phyloP scores from a whole-genome alignment of 768 basidiomycete genomes.

The Pisolithus tinctorius region DNA sequence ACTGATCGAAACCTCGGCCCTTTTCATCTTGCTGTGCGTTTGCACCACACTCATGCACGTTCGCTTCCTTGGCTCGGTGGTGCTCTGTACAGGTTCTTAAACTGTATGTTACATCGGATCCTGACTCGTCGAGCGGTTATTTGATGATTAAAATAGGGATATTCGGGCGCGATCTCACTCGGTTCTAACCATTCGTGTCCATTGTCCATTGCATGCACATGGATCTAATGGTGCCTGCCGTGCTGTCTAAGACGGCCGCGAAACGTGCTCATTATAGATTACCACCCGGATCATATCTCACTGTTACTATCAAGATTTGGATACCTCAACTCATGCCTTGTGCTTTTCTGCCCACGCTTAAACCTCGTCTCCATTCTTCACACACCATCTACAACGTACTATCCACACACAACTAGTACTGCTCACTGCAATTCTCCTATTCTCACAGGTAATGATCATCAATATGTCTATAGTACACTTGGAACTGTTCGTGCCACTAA shows the following conservation, averaged over 20 bases:
- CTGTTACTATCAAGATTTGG: too few species aligned
- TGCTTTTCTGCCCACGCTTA: too few species aligned
- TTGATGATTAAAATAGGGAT: conserved; percentile 42
- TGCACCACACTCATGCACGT: neutral
- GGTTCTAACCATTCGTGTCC: conserved; percentile 38
- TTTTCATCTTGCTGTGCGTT: neutral
- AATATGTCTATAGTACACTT: too few species aligned
- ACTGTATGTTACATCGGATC: conserved; percentile 37
- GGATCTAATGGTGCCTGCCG: neutral
- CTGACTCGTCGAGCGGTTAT: neutral
- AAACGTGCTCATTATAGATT: neutral
- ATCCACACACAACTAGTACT: too few species aligned
- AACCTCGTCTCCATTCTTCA: too few species aligned
- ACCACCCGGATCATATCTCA: too few species aligned
- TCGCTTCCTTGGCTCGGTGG: neutral
- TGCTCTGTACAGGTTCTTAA: conserved; percentile 48
- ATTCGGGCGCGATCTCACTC: conserved; percentile 66
- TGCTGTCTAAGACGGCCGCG: neutral
- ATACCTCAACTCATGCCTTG: too few species aligned
- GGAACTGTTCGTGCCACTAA: too few species aligned
- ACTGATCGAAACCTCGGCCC: neutral
- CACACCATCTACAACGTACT: too few species aligned
- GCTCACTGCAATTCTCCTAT: too few species aligned
- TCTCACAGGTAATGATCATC: too few species aligned
- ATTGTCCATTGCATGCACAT: neutral